A percentile compares a stretch with the other conserved stretches of the same genome.
Conservation (phyloP, 768 basidiomycete genomes). For the Mycena vitilis region DNA sequence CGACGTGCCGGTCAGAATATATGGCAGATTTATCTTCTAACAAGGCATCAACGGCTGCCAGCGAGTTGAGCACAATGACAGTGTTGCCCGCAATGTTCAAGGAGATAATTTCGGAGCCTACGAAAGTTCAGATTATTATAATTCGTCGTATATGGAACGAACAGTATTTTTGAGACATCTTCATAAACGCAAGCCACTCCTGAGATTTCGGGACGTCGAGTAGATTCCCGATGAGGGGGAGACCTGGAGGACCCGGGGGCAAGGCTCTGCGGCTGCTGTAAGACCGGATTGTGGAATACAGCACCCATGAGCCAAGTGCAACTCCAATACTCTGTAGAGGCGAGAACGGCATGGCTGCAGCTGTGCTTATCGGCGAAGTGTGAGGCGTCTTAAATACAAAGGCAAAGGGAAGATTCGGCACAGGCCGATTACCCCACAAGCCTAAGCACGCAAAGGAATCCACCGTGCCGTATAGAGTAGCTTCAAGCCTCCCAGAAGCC, state of each 20-base stretch:
- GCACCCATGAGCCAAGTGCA: background rate
- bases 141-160: too few species aligned
- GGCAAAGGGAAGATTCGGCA: too few species aligned
- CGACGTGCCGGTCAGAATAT: conserved; percentile 23
- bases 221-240: conserved; percentile 16
- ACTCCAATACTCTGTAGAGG: background rate
- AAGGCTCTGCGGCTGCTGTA: conserved; percentile 1
- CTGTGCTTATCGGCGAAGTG: too few species aligned
- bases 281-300: background rate
- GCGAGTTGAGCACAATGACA: conserved; percentile 28
- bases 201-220: conserved; percentile 10
- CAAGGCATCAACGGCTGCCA: conserved; percentile 1
- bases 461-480: too few species aligned
- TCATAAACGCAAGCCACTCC: conserved; percentile 17
- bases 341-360: background rate
- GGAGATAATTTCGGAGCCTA: conserved; percentile 24
- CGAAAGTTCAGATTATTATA: too few species aligned
- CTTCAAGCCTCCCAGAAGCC: too few species aligned
- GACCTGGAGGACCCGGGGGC: conserved; percentile 17
- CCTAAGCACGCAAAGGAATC: too few species aligned
- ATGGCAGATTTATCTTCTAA: conserved; percentile 20
- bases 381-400: too few species aligned
- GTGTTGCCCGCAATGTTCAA: conserved; percentile 16
- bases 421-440: too few species aligned
- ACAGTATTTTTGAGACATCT: conserved; percentile 21